Evolutionary conservation across 305 asterid species (phyloP).

Genomic region (Rubia balearica): DNA sequence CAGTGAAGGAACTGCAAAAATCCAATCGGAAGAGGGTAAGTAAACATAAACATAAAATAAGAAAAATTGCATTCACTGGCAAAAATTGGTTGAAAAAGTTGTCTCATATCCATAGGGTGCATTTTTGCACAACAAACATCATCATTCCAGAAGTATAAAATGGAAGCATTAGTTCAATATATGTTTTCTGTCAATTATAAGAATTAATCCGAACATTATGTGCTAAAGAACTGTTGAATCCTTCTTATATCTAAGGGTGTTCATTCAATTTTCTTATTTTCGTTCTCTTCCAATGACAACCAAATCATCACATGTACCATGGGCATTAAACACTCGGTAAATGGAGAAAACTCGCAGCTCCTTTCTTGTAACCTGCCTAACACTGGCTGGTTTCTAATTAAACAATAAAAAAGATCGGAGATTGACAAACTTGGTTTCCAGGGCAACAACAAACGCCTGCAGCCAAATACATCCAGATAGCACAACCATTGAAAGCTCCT

Average conservation of each 20-base stretch:
- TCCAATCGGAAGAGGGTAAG: conserved; percentile 6
- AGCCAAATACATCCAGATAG: conserved; percentile 97
- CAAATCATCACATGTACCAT: neutral
- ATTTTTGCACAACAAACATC: neutral
- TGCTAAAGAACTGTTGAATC: neutral
- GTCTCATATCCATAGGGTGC: neutral
- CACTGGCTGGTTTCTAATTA: neutral
- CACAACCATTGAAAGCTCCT: conserved; percentile 95
- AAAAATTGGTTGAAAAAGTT: neutral
- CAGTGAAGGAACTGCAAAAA: conserved; percentile 70
- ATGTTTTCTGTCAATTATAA: neutral
- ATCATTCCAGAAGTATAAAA: neutral
- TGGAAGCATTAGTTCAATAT: neutral
- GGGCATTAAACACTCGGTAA: neutral
- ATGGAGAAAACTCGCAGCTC: neutral
- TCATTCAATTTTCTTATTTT: neutral
- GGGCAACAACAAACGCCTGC: conserved; percentile 91
- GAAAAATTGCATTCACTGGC: neutral
- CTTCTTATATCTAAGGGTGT: neutral
- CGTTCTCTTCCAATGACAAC: neutral
- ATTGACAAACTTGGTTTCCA: conserved; percentile 78
- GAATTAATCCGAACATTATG: neutral
- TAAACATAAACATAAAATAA: neutral
- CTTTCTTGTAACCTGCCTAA: neutral
- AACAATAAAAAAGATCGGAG: conserved; percentile 16